These are phyloP conservation scores for Lumnitzera littorea DNA, from an alignment of 345 rosid genomes.

Conservation along the genomic window DNA sequence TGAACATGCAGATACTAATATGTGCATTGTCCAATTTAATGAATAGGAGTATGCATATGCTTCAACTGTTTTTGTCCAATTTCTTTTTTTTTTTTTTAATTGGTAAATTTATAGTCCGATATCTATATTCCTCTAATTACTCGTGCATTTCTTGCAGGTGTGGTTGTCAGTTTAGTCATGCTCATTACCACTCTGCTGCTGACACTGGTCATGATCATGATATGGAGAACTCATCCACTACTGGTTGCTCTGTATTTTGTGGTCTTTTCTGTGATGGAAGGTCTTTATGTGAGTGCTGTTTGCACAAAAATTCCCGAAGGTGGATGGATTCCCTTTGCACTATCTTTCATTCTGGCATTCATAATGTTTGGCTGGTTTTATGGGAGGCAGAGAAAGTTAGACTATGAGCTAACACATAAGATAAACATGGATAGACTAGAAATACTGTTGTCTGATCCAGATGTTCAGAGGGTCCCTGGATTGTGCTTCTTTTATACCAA, in stretches of 20 bases:
- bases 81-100: too few relatives aligned
- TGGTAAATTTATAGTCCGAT: background rate
- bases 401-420: slow-evolving; percentile 62
- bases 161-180: slow-evolving; percentile 83
- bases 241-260: slow-evolving; percentile 58
- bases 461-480: slow-evolving; percentile 71
- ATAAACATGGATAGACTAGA: slow-evolving; percentile 49
- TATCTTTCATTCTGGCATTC: slow-evolving; percentile 63
- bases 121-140: background rate
- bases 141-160: slow-evolving; percentile 38
- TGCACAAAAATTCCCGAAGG: slow-evolving; percentile 66
- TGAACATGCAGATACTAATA: too few relatives aligned
- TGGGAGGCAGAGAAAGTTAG: slow-evolving; percentile 76
- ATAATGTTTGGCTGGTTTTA: slow-evolving; percentile 89
- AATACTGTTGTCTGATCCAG: slow-evolving; percentile 47
- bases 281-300: slow-evolving; percentile 75
- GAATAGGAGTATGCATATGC: too few relatives aligned
- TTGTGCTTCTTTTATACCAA: slow-evolving; percentile 83
- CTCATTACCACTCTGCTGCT: slow-evolving; percentile 71
- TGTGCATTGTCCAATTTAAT: too few relatives aligned
- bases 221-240: slow-evolving; percentile 63
- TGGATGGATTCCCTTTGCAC: slow-evolving; percentile 91
- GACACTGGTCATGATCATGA: slow-evolving; percentile 73
- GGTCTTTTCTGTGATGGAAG: slow-evolving; percentile 63
- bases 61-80: too few relatives aligned